Conservation (phyloP, 352 stramenopile species). For the Globisporangium echinulatum region DNA sequence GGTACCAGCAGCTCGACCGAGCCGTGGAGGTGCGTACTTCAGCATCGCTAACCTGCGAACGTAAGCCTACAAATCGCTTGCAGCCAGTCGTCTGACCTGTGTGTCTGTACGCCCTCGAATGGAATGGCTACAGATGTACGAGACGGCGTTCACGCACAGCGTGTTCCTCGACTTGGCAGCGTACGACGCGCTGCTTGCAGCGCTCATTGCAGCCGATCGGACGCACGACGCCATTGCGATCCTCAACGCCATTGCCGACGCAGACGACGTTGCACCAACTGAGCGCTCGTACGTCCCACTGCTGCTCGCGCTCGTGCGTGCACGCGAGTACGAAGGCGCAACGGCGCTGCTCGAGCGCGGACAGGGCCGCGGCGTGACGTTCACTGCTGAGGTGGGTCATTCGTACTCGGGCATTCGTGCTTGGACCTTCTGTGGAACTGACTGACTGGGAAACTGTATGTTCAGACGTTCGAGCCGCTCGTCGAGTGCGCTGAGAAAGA, state of each 20-base stretch:
- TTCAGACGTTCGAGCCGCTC: slow-evolving; percentile 47
- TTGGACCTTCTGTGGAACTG: no score
- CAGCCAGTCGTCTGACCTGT: not conserved
- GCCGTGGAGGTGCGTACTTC: slow-evolving; percentile 38
- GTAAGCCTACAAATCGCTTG: not conserved
- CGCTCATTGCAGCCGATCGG: slow-evolving; percentile 33
- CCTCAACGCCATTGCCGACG: slow-evolving; percentile 32
- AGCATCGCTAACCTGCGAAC: no score
- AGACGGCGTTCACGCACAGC: slow-evolving; percentile 46
- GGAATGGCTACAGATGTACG: slow-evolving; percentile 24
- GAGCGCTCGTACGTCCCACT: slow-evolving; percentile 43
- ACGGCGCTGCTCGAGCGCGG: slow-evolving; percentile 40
- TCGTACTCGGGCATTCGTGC: no score
- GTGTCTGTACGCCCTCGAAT: not conserved
- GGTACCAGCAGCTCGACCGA: slow-evolving; percentile 40
- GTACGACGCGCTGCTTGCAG: slow-evolving; percentile 42
- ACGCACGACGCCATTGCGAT: slow-evolving; percentile 49
- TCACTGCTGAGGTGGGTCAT: slow-evolving; percentile 30
- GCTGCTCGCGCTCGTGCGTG: slow-evolving; percentile 32
- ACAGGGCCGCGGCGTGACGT: slow-evolving; percentile 33
- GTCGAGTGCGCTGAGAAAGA: slow-evolving; percentile 41
- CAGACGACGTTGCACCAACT: slow-evolving; percentile 36
- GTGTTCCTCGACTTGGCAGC: slow-evolving; percentile 52
- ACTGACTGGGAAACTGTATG: no score
- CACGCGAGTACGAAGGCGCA: slow-evolving; percentile 32